Evolutionary conservation across 805 yeast species (phyloP), one percentile per base, ranked within the genome.

Genomic region (Torulaspora maleeae): DNA sequence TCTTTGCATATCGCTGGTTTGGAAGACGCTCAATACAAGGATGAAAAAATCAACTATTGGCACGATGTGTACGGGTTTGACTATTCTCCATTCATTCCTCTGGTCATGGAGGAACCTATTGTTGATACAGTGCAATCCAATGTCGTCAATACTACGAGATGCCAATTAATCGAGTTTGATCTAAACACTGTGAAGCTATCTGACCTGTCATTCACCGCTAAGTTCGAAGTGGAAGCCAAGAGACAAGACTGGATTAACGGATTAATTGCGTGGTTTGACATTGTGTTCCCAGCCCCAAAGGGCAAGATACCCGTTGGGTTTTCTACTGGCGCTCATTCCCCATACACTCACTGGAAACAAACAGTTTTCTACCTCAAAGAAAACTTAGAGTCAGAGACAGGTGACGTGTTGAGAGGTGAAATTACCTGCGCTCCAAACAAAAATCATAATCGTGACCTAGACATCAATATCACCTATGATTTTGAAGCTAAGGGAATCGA

Each of bases 281-380:
- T 88, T 60, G 90, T 78, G 53, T 93, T 93, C 78, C 93, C 93
- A 35, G 61, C 65, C 12, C 61, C 66, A 34, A 64, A 64, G 50
- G 72, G 74, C 36, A 78, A 80, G 55, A 78, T 76, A 54, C 72
- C 74, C 15, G 83, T 91, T 47, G 72, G 71, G 27, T 90, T 93
- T 64, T 83, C 93, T 16, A 95, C 99, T 11, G 98, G 98, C 19
- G 96, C 99, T 28, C 89, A 85, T 69, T 82, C 89, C 38, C 79
- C 81, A 56, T 89, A 90, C 74, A 93, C 99, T 12, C 99, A 93
- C 72, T 93, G 99, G 99, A 95, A 93, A 68, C 99, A 93, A 72
- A 86, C 96, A 15, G 95, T 93, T 1, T 89, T 95, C 70, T 95
- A 93, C 68, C 75, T 91, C 60, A 80, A 77, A 56, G 86, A 87